Percentiles rank a stretch among this genome's conserved stretches.
Conservation (phyloP, 306 rosid species). For the Ormosia emarginata region DNA sequence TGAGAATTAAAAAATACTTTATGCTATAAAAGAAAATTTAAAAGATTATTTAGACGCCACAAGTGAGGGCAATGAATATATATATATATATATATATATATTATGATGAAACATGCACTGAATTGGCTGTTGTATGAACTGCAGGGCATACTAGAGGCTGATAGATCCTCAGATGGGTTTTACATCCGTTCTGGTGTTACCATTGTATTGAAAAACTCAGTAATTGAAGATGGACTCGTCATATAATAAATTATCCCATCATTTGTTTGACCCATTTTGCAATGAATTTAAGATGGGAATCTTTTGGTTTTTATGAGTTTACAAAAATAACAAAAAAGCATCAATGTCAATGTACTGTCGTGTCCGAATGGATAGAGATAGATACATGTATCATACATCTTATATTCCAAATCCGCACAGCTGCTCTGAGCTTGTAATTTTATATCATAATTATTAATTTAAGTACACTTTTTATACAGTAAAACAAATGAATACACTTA, state of each 20-base stretch:
- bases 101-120: conserved; percentile 2
- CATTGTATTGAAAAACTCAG: conserved; percentile 64
- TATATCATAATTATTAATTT: not conserved
- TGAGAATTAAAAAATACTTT: not conserved
- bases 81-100: too few species aligned
- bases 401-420: not conserved
- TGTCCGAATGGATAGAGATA: not conserved
- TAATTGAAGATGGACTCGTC: conserved; percentile 56
- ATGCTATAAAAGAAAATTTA: not conserved
- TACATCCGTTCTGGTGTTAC: conserved; percentile 87
- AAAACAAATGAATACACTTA: not conserved
- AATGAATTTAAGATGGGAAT: conserved; percentile 23
- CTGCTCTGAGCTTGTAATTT: not conserved
- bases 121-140: conserved; percentile 17
- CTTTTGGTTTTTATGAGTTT: not conserved
- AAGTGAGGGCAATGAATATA: not conserved
- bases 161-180: conserved; percentile 85
- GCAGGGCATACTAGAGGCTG: conserved; percentile 93
- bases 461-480: not conserved
- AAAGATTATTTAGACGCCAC: not conserved
- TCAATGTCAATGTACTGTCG: not conserved
- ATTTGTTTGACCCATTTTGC: conserved; percentile 16
- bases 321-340: not conserved
- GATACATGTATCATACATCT: not conserved
- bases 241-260: conserved; percentile 36